These are phyloP conservation scores for Amanita pallidorosea DNA, from an alignment of 768 basidiomycete genomes.

Conservation along the genomic window DNA sequence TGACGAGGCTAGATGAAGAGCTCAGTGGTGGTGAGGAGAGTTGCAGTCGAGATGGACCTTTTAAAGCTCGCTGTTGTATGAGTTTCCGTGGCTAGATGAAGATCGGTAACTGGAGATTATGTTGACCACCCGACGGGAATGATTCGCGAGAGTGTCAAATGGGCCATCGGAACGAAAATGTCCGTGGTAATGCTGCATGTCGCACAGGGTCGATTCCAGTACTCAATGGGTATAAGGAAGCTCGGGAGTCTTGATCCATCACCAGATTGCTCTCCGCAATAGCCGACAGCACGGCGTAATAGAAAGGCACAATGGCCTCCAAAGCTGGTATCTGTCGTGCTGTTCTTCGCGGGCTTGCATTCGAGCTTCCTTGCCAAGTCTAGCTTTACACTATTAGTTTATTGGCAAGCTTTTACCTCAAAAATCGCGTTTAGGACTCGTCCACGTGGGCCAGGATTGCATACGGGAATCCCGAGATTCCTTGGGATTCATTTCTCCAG, in stretches of 20 bases:
- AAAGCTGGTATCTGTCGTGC: neutral
- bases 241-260: slow-evolving; percentile 17
- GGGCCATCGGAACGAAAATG: slow-evolving; percentile 20
- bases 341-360: neutral
- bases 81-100: slow-evolving; percentile 28
- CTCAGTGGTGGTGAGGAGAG: slow-evolving; percentile 17
- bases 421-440: neutral
- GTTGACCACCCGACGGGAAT: slow-evolving; percentile 12
- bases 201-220: slow-evolving; percentile 19
- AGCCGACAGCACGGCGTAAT: slow-evolving; percentile 18
- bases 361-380: neutral
- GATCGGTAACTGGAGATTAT: slow-evolving; percentile 28
- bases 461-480: slow-evolving; percentile 19
- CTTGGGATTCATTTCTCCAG: slow-evolving; percentile 10
- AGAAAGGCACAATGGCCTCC: slow-evolving; percentile 8
- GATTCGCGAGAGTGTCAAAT: slow-evolving; percentile 25
- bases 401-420: slow-evolving; percentile 3
- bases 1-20: slow-evolving; percentile 10
- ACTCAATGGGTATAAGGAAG: slow-evolving; percentile 13
- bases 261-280: slow-evolving; percentile 18
- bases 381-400: neutral
- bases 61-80: slow-evolving; percentile 20
- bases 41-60: slow-evolving; percentile 18
- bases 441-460: slow-evolving; percentile 8
- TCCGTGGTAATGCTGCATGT: slow-evolving; percentile 13